Percentiles rank a stretch among this genome's conserved stretches.
Evolutionary conservation across 306 rosid species (phyloP).

Genomic region (Ochetophila trinervis): DNA sequence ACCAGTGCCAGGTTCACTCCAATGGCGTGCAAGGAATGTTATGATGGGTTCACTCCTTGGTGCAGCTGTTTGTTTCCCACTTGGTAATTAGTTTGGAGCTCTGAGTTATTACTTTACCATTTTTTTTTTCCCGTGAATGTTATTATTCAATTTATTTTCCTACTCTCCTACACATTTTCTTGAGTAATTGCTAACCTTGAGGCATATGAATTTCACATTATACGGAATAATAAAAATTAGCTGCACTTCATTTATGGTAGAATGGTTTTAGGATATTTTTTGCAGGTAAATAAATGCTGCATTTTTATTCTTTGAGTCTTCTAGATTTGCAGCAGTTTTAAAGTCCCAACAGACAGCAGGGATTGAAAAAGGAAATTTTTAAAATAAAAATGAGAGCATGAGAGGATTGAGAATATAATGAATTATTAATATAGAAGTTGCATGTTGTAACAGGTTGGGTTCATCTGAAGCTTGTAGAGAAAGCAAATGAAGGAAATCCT

Average conservation of each 20-base stretch:
- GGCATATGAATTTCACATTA: background rate
- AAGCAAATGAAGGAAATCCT: conserved; percentile 62
- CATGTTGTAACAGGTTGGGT: conserved; percentile 68
- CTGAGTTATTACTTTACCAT: background rate
- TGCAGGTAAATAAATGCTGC: background rate
- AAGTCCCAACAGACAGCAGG: background rate
- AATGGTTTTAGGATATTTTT: no score
- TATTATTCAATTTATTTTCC: background rate
- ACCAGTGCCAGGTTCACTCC: conserved; percentile 84
- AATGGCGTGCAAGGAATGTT: conserved; percentile 88
- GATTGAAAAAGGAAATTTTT: background rate
- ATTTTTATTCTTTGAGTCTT: background rate
- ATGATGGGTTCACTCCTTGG: conserved; percentile 75
- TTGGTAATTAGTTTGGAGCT: conserved; percentile 46
- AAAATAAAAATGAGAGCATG: no score
- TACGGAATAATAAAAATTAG: background rate
- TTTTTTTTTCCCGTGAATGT: background rate
- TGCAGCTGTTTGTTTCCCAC: conserved; percentile 84
- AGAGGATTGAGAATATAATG: background rate
- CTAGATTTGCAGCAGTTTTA: background rate
- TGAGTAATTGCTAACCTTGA: background rate
- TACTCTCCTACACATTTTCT: background rate
- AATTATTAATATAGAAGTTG: conserved; percentile 14
- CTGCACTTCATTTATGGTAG: background rate
- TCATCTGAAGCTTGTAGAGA: conserved; percentile 85